Evolutionary conservation across 176 grass and related monocot species (phyloP), one percentile per base, ranked within the genome.

Genomic region (Carex parvula): DNA sequence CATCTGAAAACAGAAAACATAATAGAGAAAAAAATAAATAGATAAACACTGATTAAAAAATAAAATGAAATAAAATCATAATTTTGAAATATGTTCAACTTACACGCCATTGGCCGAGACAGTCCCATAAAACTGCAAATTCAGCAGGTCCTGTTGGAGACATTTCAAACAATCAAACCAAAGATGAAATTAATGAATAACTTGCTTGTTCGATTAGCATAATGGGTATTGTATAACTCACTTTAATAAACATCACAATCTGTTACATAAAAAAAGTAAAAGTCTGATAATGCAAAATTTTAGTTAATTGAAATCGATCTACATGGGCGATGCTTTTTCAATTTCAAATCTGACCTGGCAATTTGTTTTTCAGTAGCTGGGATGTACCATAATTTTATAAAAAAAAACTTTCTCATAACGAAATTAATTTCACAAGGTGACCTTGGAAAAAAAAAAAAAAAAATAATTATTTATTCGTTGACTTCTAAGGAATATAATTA

Each of bases 91-190:
- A 6, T 68, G 18, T 70, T 69, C 42, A 37, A 75, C 87, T 91
- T 84, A 97, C 95, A 89, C 86, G 92, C 95, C 95, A 97, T 88
- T 97, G 95, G 4, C 92, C 89, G 1, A 97, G 86, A 75, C 90
- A 97, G 84, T 88, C 85, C 95, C 95, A 97, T 48, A 97, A 88
- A 0, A 88, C 71, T 2, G 90, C 89, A 33, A 97, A 97, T 78
- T 97, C 90, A 3, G 87, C 79, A 59, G 95, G 95, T 13, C 90
- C 95, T 97, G 87, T 71, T 84, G 29, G 15, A 20, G 60, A 60
- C 8, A 84, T 48, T 70, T 46, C 56, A 44, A 60, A 71, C 0
- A 29, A 30, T 72, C 8, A 35, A 70, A 58, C 80, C 35, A 78
- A 80, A 88, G 17, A 70, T 54, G 14, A 87, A 22, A 61, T 13